Percentiles rank a stretch among this genome's conserved stretches.
Conservation (phyloP, 2,329 filamentous ascomycete species). For the Penicillium sp. region DNA sequence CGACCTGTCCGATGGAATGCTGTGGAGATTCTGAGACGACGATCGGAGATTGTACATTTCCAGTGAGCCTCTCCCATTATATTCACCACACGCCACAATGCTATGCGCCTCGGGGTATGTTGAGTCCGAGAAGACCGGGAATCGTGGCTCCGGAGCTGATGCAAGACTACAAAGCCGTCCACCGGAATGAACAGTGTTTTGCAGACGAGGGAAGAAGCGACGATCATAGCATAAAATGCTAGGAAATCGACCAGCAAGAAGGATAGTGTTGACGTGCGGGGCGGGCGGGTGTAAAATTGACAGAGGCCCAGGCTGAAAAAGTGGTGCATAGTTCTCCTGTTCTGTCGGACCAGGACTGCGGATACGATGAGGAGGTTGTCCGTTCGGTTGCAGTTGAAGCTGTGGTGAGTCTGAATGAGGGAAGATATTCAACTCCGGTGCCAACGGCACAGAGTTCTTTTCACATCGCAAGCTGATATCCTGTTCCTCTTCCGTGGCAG, state of each 20-base stretch:
- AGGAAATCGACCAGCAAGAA: conserved; percentile 81
- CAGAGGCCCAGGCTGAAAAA: conserved; percentile 74
- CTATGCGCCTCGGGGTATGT: conserved; percentile 54
- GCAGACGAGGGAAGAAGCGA: conserved; percentile 71
- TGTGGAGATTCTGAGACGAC: conserved; percentile 25
- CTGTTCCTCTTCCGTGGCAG: conserved; percentile 32
- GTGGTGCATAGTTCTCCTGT: conserved; percentile 55
- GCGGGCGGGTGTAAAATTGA: conserved; percentile 72
- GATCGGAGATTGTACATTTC: conserved; percentile 62
- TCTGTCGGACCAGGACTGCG: conserved; percentile 33
- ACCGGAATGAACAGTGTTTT: conserved; percentile 75
- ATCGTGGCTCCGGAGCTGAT: conserved; percentile 52
- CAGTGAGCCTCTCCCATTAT: conserved; percentile 83
- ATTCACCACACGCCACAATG: conserved; percentile 77
- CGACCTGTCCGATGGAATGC: conserved; percentile 22
- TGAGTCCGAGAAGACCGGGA: conserved; percentile 42
- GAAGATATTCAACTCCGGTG: conserved; percentile 29
- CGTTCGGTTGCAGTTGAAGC: conserved; percentile 30
- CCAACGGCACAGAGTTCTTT: conserved; percentile 20
- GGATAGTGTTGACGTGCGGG: conserved; percentile 67
- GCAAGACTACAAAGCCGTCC: conserved; percentile 69
- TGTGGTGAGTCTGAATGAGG: conserved; percentile 30
- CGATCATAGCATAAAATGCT: conserved; percentile 85
- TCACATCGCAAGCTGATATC: conserved; percentile 34
- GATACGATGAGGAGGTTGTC: conserved; percentile 34